Evolutionary conservation across 208 protist genomes (phyloP), one percentile per base, ranked within the genome.

Genomic region (Leishmania amazonensis): DNA sequence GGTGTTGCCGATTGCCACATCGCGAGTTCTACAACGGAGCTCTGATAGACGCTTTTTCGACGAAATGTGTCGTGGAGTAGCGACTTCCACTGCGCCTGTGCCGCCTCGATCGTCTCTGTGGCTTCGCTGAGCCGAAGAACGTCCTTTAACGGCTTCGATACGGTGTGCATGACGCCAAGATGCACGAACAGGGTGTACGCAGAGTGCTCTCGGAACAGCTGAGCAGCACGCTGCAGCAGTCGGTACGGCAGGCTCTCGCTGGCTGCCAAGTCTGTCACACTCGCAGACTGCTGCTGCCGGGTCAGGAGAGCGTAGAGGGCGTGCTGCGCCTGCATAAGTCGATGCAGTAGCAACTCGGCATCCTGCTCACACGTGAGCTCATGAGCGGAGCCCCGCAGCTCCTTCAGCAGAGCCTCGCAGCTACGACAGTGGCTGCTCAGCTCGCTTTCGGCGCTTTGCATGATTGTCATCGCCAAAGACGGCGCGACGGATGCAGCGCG

Each of bases 231-330:
- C 71, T 83, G 88, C 74, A 89, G 81, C 68, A 77, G 83, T 35
- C 85, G 86, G 54, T 90, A 85, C 24, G 86, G 88, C 45, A 78
- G 68, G 68, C 88, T 91, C 72, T 90, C 81, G 28, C 84, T 83
- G 77, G 85, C 70, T 24, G 80, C 54, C 76, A 91, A 68, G 78
- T 86, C 82, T 24, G 72, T 88, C 35, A 87, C 85, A 65, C 81
- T 58, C 74, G 83, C 17, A n/a, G 72, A 81, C 68, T 86, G 40
- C 35, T 89, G 84, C 82, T 94, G 86, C n/a, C 90, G 92, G 24
- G 85, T 76, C 31, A 93, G 77, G 8, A 92, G 87, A 13, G 90
- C 92, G 53, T 92, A 85, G 51, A 93, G 58, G 80, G 78, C 81
- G 79, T 94, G 84, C 62, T 87, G 84, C 19, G 88, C 84, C 71